These are phyloP conservation scores for Huiozyma sinensis DNA, from an alignment of 805 yeast species.

Conservation along the genomic window DNA sequence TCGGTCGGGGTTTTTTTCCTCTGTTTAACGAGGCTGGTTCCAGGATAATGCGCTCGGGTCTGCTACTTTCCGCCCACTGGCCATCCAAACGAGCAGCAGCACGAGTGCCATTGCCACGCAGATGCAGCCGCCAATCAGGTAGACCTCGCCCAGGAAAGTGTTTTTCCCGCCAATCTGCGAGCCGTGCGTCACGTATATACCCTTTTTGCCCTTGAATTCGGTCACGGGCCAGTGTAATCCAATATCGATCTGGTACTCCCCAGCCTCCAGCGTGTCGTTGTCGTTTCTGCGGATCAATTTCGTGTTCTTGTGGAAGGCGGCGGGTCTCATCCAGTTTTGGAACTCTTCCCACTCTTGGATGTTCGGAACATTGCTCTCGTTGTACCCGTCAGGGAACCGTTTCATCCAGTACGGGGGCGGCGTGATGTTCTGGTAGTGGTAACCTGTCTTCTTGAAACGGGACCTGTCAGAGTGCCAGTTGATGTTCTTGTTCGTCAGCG, in stretches of 20 bases:
- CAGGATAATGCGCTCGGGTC: slow-evolving; percentile 64
- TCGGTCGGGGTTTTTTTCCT: no score
- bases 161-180: slow-evolving; percentile 72
- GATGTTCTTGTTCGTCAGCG: slow-evolving; percentile 46
- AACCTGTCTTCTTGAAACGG: slow-evolving; percentile 62
- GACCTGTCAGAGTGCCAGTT: slow-evolving; percentile 77
- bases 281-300: slow-evolving; percentile 58
- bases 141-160: slow-evolving; percentile 56
- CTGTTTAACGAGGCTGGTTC: slow-evolving; percentile 38
- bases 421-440: slow-evolving; percentile 57
- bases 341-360: slow-evolving; percentile 68
- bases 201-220: slow-evolving; percentile 57
- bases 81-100: slow-evolving; percentile 43
- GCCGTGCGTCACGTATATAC: slow-evolving; percentile 55
- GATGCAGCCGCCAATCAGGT: slow-evolving; percentile 67
- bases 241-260: slow-evolving; percentile 51
- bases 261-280: slow-evolving; percentile 41
- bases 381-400: slow-evolving; percentile 78
- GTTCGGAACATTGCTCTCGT: slow-evolving; percentile 69
- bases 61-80: slow-evolving; percentile 61
- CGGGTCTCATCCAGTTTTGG: slow-evolving; percentile 95
- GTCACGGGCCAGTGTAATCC: slow-evolving; percentile 75
- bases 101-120: slow-evolving; percentile 48
- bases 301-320: slow-evolving; percentile 59
- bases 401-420: slow-evolving; percentile 93